Percentiles rank a stretch among this genome's conserved stretches.
These are phyloP conservation scores for Ogataea methylovora DNA, from an alignment of 805 yeast species.

Conservation along the genomic window DNA sequence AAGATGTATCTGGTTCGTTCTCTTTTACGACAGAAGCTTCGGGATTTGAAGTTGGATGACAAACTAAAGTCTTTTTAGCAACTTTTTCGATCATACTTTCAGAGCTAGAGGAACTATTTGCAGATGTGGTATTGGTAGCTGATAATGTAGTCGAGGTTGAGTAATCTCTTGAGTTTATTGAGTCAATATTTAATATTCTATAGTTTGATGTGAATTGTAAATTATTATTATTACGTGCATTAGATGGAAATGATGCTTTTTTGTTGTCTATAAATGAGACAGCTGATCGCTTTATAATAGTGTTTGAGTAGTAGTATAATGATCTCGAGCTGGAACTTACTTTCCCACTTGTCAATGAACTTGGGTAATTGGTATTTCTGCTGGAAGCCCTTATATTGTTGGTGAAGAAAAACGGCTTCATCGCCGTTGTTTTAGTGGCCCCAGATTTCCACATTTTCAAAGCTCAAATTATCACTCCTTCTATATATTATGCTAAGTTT, in stretches of 20 bases:
- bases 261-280: neutral
- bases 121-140: slow-evolving; percentile 1
- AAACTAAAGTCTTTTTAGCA: slow-evolving; percentile 36
- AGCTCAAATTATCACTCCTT: too few species aligned
- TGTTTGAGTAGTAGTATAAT: slow-evolving; percentile 1
- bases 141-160: neutral
- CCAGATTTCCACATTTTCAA: too few species aligned
- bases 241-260: neutral
- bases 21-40: neutral
- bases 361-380: neutral
- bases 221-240: neutral
- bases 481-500: too few species aligned
- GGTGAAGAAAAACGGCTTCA: slow-evolving; percentile 4
- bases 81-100: slow-evolving; percentile 26
- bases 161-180: slow-evolving; percentile 1
- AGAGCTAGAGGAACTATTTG: neutral
- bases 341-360: neutral
- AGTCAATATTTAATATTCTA: slow-evolving; percentile 8
- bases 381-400: slow-evolving; percentile 4
- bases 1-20: slow-evolving; percentile 1
- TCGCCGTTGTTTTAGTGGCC: neutral
- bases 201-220: slow-evolving; percentile 22
- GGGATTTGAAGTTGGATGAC: slow-evolving; percentile 27
- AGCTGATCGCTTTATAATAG: neutral
- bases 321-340: neutral